phyloP scores from a whole-genome alignment of 257 asterid species.

The Nicotiana knightiana region DNA sequence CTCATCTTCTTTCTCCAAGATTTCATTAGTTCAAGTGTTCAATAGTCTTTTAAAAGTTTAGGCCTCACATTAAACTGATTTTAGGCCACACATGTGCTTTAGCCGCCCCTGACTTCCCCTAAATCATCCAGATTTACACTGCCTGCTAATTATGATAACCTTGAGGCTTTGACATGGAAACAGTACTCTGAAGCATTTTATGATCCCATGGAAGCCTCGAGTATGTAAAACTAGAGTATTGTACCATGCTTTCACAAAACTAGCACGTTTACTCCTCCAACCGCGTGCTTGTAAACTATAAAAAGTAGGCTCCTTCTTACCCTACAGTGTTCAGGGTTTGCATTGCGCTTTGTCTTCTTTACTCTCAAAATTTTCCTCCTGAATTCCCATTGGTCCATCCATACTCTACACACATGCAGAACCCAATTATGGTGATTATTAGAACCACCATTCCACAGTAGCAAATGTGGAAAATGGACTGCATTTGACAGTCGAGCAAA shows the following conservation, averaged over 20 bases:
- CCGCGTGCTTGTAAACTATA: neutral
- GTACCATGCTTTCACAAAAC: neutral
- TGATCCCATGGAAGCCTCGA: neutral
- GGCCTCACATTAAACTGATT: too few species aligned
- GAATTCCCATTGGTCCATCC: neutral
- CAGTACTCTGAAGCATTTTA: neutral
- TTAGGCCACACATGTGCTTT: too few species aligned
- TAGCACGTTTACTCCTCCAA: neutral
- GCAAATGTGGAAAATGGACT: neutral
- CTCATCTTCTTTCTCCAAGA: too few species aligned
- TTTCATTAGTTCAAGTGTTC: too few species aligned
- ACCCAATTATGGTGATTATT: neutral
- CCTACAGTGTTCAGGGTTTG: neutral
- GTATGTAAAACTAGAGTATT: conserved; percentile 1
- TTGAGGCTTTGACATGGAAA: neutral
- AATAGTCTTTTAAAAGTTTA: too few species aligned
- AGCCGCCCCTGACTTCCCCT: neutral
- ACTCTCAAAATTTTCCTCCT: neutral
- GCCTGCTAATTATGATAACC: neutral
- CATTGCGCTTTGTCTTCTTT: neutral
- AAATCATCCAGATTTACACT: neutral
- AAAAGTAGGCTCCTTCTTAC: neutral
- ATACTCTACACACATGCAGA: neutral
- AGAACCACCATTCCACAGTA: neutral
- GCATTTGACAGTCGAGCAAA: neutral